Conservation (phyloP, 495 filamentous ascomycete species). For the Neurospora hispaniola region DNA sequence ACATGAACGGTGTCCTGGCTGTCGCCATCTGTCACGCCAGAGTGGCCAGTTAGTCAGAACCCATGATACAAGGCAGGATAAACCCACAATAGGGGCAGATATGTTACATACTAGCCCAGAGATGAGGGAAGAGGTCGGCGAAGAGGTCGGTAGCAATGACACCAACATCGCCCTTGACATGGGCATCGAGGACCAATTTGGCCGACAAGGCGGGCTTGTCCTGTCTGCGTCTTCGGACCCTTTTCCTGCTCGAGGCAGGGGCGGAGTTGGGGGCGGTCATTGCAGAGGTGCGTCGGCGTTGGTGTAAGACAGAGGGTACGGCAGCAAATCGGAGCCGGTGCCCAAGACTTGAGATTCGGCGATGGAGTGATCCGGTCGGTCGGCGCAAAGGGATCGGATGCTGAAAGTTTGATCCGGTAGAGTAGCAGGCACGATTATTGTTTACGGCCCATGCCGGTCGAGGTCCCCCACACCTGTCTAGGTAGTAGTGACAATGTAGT, state of each 20-base stretch:
- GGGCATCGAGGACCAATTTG: conserved; percentile 63
- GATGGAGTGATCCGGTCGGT: neutral
- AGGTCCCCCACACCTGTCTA: neutral
- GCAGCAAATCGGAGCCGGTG: neutral
- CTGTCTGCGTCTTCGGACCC: conserved; percentile 42
- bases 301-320: neutral
- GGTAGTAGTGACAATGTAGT: neutral
- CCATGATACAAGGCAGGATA: neutral
- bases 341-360: neutral
- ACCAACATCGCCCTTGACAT: conserved; percentile 79
- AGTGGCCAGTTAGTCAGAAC: conserved; percentile 13
- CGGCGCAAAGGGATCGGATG: neutral
- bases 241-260: conserved; percentile 15
- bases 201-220: conserved; percentile 45
- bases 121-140: conserved; percentile 63
- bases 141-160: conserved; percentile 81
- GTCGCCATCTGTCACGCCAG: conserved; percentile 7
- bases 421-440: neutral
- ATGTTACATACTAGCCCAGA: conserved; percentile 24
- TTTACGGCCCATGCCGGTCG: neutral
- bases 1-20: conserved; percentile 45
- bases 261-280: neutral
- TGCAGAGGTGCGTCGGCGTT: neutral
- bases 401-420: neutral
- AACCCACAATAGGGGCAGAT: neutral